Evolutionary conservation across 148 eudicot species (phyloP), one percentile per base, ranked within the genome.

Genomic region (Chenopodium quinoa): DNA sequence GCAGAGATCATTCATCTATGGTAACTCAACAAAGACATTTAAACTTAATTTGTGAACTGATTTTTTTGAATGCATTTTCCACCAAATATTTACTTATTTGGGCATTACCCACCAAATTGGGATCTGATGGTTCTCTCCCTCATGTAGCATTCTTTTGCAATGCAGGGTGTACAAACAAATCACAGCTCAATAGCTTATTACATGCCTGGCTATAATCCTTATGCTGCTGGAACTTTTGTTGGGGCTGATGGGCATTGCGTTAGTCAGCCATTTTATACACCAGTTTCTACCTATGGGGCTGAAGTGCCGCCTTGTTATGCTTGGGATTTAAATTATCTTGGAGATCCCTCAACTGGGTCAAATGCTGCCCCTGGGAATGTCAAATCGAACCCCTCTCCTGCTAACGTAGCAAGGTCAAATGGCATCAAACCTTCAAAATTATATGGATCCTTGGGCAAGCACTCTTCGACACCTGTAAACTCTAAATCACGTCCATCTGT

Each of bases 171-270:
- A 20, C 96, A 91, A 67, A 54, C 89, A 40, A 91, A 91, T 74
- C 90, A 83, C 32, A 77, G 83, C 79, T 89, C 94, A 63, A 85
- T 88, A 83, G 86, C 91, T 47, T 91, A 89, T 83, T 92, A 90
- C 82, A 27, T 86, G 80, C 90, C 91, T 73, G 91, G 92, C 68
- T 90, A 87, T 85, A 86, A 84, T 87, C 89, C 94, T 40, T 93
- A 90, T 75, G 81, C 88, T 76, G 62, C 92, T 63, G 91, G 91
- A 52, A 34, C 88, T 40, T 90, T 32, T 78, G 80, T 89, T 79
- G 88, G 92, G 48, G 86, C 87, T 58, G 90, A 90, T 54, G 93
- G 97, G 67, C 89, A 88, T 73, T 84, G 83, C 50, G 86, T 84
- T 80, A 80, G 86, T 64, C 91, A 85, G 60, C 86, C 85, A 23